phyloP scores from a whole-genome alignment of 129 eudicot species.

The Tagetes patula region DNA sequence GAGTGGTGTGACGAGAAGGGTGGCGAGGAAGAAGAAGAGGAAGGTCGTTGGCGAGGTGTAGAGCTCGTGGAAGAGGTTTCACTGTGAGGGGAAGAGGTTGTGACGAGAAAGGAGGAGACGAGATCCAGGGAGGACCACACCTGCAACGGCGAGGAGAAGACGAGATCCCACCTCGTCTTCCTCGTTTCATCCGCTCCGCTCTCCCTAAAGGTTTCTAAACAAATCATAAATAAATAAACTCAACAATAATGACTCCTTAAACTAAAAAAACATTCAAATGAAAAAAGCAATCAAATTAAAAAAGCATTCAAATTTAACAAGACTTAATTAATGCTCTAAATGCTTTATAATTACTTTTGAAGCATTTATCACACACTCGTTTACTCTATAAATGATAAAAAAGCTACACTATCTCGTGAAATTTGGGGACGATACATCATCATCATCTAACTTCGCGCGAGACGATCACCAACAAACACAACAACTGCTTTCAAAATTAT shows the following conservation, averaged over 20 bases:
- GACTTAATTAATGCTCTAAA: neutral
- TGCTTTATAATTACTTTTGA: neutral
- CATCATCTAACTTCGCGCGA: constrained; percentile 28
- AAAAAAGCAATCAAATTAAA: neutral
- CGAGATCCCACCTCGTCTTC: no score
- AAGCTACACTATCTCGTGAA: constrained; percentile 22
- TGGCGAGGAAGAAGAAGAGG: no score
- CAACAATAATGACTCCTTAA: neutral
- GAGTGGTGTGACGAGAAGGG: no score
- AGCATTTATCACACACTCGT: neutral
- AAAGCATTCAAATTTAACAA: no score
- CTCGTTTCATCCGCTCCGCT: no score
- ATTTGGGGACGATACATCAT: constrained; percentile 22
- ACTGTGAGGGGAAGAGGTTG: no score
- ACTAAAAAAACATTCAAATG: neutral
- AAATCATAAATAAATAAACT: neutral
- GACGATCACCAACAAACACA: constrained; percentile 28
- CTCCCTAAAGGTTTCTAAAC: neutral
- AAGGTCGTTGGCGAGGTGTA: no score
- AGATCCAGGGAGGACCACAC: no score
- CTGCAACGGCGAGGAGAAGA: no score
- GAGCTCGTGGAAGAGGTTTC: no score
- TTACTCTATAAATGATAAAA: neutral
- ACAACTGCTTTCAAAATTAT: constrained; percentile 31
- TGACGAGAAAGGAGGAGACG: no score